These are phyloP conservation scores for Geum urbanum DNA, from an alignment of 306 rosid genomes.

Conservation along the genomic window DNA sequence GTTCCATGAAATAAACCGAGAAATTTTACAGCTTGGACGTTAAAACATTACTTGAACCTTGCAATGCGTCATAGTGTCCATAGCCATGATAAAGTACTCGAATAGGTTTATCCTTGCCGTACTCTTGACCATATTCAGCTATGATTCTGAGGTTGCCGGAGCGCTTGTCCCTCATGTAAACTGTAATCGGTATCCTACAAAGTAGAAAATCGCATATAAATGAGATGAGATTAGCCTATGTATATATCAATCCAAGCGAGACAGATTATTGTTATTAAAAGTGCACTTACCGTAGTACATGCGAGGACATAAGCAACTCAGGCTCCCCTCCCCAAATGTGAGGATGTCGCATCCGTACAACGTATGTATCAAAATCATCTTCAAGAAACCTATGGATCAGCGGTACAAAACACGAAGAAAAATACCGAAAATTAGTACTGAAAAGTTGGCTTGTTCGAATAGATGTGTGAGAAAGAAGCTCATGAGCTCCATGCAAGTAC, in stretches of 20 bases:
- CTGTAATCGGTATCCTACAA: slow-evolving; percentile 82
- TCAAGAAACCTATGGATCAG: slow-evolving; percentile 64
- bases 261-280: not conserved
- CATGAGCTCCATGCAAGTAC: not conserved
- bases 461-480: not conserved
- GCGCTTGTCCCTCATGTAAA: slow-evolving; percentile 52
- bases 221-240: not conserved
- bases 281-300: slow-evolving; percentile 57
- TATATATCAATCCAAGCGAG: not conserved
- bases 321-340: slow-evolving; percentile 91
- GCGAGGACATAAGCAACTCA: slow-evolving; percentile 80
- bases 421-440: not conserved
- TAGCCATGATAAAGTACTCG: slow-evolving; percentile 62
- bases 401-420: not conserved
- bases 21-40: slow-evolving; percentile 23
- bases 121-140: slow-evolving; percentile 82
- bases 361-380: slow-evolving; percentile 67
- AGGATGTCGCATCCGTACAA: slow-evolving; percentile 62
- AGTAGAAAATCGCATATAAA: slow-evolving; percentile 19
- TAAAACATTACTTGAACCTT: slow-evolving; percentile 5
- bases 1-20: not conserved
- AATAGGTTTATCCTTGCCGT: slow-evolving; percentile 61
- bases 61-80: slow-evolving; percentile 77
- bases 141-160: slow-evolving; percentile 43
- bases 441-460: not conserved